These are phyloP conservation scores for Nepenthes alata DNA, from an alignment of 179 eudicot species.

Conservation along the genomic window DNA sequence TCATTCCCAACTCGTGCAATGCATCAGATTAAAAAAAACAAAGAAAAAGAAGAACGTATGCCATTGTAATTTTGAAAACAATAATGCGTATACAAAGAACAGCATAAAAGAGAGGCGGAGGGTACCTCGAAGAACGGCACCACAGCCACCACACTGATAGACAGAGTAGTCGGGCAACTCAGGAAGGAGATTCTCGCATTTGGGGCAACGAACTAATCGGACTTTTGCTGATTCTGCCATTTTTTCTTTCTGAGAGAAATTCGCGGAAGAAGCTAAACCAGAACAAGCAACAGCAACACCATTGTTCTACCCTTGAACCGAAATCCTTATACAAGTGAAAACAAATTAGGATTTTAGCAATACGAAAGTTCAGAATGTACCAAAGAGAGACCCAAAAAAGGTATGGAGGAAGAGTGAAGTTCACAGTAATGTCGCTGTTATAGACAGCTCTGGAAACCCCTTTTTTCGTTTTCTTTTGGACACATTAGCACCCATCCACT, in stretches of 20 bases:
- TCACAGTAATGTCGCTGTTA: too few species aligned
- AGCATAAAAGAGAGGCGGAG: neutral
- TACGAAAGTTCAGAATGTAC: too few species aligned
- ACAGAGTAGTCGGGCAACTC: slow-evolving; percentile 65
- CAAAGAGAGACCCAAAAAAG: too few species aligned
- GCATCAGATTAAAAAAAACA: slow-evolving; percentile 5
- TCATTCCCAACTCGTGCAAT: slow-evolving; percentile 7
- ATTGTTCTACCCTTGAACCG: too few species aligned
- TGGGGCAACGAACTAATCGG: slow-evolving; percentile 76
- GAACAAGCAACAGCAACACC: too few species aligned
- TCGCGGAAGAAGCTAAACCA: too few species aligned
- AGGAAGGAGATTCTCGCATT: slow-evolving; percentile 60
- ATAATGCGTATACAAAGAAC: neutral
- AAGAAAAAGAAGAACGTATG: neutral
- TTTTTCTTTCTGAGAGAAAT: neutral
- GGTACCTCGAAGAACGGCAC: slow-evolving; percentile 72
- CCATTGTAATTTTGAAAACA: neutral
- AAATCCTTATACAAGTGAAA: too few species aligned
- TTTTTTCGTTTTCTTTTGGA: too few species aligned
- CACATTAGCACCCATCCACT: too few species aligned
- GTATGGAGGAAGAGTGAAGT: too few species aligned
- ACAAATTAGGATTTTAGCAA: too few species aligned
- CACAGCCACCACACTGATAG: slow-evolving; percentile 87
- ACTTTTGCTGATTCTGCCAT: slow-evolving; percentile 52
- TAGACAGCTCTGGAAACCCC: too few species aligned